Evolutionary conservation across 108 stramenopile genomes (phyloP).

Genomic region (Nannochloropsis granulata): DNA sequence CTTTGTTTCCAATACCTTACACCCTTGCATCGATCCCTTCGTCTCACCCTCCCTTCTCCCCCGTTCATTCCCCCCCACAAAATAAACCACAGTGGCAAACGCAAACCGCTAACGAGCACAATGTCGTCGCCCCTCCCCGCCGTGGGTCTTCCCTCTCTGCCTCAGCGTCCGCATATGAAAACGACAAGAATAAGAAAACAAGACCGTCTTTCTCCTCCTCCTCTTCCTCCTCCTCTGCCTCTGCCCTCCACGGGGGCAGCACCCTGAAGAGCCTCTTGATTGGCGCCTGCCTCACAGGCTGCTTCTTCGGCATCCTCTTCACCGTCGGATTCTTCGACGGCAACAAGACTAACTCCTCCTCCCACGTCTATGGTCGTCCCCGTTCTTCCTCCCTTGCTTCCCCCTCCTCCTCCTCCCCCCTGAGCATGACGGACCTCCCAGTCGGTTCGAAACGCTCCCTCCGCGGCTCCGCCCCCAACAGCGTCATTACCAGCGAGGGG

Average conservation of each 20-base stretch:
- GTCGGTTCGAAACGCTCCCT: not conserved
- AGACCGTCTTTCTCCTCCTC: not conserved
- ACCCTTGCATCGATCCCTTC: not conserved
- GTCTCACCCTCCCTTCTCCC: not conserved
- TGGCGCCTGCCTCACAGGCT: not conserved
- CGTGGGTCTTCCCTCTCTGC: not conserved
- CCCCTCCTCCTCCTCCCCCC: not conserved
- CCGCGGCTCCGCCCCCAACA: not conserved
- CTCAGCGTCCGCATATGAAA: not conserved
- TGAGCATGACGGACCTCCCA: not conserved
- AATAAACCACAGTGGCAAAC: not conserved
- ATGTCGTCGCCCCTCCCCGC: not conserved
- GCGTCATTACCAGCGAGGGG: not conserved
- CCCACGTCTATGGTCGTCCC: not conserved
- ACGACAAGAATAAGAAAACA: not conserved
- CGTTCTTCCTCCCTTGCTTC: not conserved
- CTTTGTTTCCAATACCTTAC: too few species aligned
- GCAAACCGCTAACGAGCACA: not conserved
- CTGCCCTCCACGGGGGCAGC: not conserved
- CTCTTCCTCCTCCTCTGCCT: not conserved
- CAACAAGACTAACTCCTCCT: not conserved
- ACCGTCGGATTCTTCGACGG: not conserved
- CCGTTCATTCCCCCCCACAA: not conserved
- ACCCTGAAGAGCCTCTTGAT: not conserved
- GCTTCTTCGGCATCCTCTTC: not conserved